Conservation (phyloP, 768 basidiomycete genomes). For the Mrakia hoshinonis region DNA sequence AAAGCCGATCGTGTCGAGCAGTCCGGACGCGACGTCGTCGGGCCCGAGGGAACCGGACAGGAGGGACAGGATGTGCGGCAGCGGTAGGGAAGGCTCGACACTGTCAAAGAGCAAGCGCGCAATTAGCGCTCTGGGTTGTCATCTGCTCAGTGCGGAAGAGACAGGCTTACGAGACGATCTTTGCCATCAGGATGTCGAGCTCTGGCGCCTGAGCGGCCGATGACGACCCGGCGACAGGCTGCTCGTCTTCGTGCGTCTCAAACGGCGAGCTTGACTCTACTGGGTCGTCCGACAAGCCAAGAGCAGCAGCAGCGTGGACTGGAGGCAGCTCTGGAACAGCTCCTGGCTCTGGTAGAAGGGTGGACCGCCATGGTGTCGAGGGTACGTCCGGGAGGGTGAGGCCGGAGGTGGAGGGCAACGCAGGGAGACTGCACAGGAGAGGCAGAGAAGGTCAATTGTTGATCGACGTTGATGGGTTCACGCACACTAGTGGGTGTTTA, state of each 20-base stretch:
- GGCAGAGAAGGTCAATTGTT: neutral
- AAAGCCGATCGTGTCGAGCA: slow-evolving; percentile 73
- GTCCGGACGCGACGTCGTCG: slow-evolving; percentile 66
- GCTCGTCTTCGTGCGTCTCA: neutral
- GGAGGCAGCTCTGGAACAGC: neutral
- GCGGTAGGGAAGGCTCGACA: neutral
- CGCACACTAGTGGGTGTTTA: no score
- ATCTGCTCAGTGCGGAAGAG: neutral
- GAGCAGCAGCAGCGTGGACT: neutral
- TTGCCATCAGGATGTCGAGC: neutral
- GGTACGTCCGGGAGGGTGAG: neutral
- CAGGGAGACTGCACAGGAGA: neutral
- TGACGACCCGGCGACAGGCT: neutral
- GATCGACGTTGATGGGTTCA: no score
- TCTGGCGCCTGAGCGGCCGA: slow-evolving; percentile 1
- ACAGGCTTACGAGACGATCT: neutral
- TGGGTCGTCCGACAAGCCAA: neutral
- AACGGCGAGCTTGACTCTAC: no score
- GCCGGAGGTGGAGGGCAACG: neutral
- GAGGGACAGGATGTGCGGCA: slow-evolving; percentile 24
- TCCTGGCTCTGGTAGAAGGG: neutral
- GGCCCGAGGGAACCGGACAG: slow-evolving; percentile 1
- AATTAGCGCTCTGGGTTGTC: no score
- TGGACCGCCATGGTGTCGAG: neutral
- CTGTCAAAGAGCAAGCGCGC: neutral